A percentile compares a stretch with the other conserved stretches of the same genome.
Conservation (phyloP, 2,329 filamentous ascomycete genomes). For the Amauroascus verrucosus region DNA sequence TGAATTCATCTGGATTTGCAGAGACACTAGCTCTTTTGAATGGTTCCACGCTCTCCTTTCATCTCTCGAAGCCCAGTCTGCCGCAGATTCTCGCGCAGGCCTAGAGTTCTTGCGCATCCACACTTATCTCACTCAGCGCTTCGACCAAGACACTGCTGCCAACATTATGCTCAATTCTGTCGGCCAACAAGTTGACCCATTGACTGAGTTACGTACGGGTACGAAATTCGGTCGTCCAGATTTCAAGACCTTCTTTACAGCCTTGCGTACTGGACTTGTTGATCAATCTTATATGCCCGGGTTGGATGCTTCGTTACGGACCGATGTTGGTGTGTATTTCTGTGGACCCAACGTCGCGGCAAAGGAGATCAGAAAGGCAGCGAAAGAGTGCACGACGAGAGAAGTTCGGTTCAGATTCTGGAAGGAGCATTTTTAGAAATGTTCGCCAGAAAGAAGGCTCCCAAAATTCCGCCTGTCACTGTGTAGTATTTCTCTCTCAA, state of each 20-base stretch:
- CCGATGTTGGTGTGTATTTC: conserved; percentile 94
- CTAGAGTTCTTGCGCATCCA: conserved; percentile 91
- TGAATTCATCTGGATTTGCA: conserved; percentile 98
- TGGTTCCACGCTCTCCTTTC: conserved; percentile 96
- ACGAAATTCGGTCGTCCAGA: conserved; percentile 95
- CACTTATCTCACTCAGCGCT: conserved; percentile 88
- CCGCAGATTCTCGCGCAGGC: conserved; percentile 48
- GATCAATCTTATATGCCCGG: conserved; percentile 78
- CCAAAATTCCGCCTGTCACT: not conserved
- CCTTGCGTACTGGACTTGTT: conserved; percentile 79
- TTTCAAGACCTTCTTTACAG: conserved; percentile 66
- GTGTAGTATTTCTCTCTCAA: not conserved
- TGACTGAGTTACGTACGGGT: conserved; percentile 79
- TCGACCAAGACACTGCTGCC: conserved; percentile 83
- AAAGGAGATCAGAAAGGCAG: conserved; percentile 73
- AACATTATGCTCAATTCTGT: conserved; percentile 97
- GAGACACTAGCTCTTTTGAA: conserved; percentile 89
- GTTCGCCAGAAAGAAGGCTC: not conserved
- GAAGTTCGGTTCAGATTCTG: conserved; percentile 94
- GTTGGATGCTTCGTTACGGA: conserved; percentile 63
- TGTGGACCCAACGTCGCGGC: conserved; percentile 78
- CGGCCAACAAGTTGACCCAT: conserved; percentile 73
- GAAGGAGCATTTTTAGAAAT: conserved; percentile 68
- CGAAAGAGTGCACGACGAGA: conserved; percentile 58
- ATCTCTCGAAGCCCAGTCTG: conserved; percentile 78